These are phyloP conservation scores for Cicer chorassanicum DNA, from an alignment of 306 rosid species.

Conservation along the genomic window DNA sequence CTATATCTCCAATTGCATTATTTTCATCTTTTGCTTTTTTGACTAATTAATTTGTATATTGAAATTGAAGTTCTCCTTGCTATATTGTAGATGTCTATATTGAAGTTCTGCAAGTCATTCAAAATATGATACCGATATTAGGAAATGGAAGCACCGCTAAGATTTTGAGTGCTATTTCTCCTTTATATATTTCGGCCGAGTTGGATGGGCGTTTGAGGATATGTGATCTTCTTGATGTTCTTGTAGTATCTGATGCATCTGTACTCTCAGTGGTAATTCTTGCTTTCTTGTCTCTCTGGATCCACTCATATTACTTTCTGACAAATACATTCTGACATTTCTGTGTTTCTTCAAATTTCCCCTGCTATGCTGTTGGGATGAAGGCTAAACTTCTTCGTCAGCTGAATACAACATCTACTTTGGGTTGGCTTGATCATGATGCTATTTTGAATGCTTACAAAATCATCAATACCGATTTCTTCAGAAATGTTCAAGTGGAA, in stretches of 20 bases:
- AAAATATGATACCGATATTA: constrained; percentile 61
- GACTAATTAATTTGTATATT: constrained; percentile 6
- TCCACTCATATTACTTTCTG: constrained; percentile 34
- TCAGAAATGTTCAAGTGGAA: constrained; percentile 57
- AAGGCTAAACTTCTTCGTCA: constrained; percentile 77
- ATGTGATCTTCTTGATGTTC: constrained; percentile 78
- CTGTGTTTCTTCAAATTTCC: constrained; percentile 15
- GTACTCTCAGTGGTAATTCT: constrained; percentile 64
- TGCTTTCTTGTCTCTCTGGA: constrained; percentile 30
- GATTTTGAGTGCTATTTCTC: constrained; percentile 68
- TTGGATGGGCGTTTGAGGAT: constrained; percentile 68
- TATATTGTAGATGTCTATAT: constrained; percentile 63
- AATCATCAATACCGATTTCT: constrained; percentile 62
- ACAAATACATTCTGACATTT: constrained; percentile 19
- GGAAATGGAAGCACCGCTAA: constrained; percentile 60
- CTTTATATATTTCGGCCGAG: constrained; percentile 67
- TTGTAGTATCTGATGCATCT: constrained; percentile 70
- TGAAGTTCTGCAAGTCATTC: constrained; percentile 69
- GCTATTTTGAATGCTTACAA: constrained; percentile 63
- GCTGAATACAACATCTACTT: constrained; percentile 73
- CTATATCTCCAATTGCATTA: constrained; percentile 23
- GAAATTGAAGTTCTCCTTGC: constrained; percentile 41
- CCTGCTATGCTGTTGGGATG: constrained; percentile 43
- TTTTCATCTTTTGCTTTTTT: constrained; percentile 19
- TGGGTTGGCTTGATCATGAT: constrained; percentile 83